Evolutionary conservation across 2,329 filamentous ascomycete genomes (phyloP).

Genomic region (Aaosphaeria arxii): DNA sequence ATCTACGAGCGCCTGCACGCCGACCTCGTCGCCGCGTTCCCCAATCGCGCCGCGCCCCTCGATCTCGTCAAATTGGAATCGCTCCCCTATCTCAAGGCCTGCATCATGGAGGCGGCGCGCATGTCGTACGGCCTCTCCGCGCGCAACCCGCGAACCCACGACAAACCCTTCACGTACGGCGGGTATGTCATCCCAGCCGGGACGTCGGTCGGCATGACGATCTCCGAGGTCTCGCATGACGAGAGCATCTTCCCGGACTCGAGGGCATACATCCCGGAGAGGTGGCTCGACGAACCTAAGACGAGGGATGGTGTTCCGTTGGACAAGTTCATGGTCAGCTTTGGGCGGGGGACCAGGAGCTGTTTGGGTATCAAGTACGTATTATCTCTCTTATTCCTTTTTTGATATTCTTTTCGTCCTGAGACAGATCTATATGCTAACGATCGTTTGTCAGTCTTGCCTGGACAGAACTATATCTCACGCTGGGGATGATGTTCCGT

Average conservation of each 20-base stretch:
- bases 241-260: conserved; percentile 37
- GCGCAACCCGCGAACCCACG: conserved; percentile 15
- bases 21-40: conserved; percentile 14
- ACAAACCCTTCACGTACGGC: conserved; percentile 10
- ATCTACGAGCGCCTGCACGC: conserved; percentile 8
- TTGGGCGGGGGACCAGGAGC: conserved; percentile 40
- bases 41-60: conserved; percentile 1
- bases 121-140: conserved; percentile 20
- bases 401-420: background rate
- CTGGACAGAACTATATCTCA: conserved; percentile 32
- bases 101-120: conserved; percentile 21
- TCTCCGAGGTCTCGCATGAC: conserved; percentile 34
- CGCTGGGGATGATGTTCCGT: conserved; percentile 31
- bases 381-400: background rate
- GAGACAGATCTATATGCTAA: conserved; percentile 1
- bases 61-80: conserved; percentile 29
- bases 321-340: conserved; percentile 41
- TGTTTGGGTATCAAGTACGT: conserved; percentile 42
- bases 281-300: conserved; percentile 36
- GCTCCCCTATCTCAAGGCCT: conserved; percentile 17
- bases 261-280: conserved; percentile 36
- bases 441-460: conserved; percentile 19
- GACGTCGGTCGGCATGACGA: conserved; percentile 29
- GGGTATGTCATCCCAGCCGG: conserved; percentile 14
- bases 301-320: conserved; percentile 29